A percentile compares a stretch with the other conserved stretches of the same genome.
Conservation (phyloP, 768 basidiomycete genomes). For the Lactarius deliciosus region DNA sequence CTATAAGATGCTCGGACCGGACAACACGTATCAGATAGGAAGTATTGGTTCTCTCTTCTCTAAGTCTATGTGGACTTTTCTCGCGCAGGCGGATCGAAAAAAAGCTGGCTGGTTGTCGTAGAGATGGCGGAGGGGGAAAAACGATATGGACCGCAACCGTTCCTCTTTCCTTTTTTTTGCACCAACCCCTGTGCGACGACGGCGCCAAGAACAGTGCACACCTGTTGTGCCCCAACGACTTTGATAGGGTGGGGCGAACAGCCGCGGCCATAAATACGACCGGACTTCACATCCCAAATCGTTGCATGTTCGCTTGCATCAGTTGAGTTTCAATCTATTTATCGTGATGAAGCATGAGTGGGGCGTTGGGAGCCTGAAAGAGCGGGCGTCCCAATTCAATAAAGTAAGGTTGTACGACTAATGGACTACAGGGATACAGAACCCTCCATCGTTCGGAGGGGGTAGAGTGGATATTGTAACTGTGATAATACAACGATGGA, state of each 20-base stretch:
- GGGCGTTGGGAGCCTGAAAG: not conserved
- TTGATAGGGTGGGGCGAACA: not conserved
- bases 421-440: not conserved
- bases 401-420: not conserved
- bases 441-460: not conserved
- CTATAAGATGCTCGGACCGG: too few species aligned
- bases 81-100: not conserved
- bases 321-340: constrained; percentile 4
- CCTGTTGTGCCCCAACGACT: not conserved
- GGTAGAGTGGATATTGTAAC: not conserved
- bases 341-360: not conserved
- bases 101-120: not conserved
- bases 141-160: not conserved
- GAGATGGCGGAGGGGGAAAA: not conserved
- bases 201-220: not conserved
- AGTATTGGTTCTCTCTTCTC: not conserved
- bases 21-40: not conserved
- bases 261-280: not conserved
- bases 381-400: not conserved
- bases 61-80: not conserved
- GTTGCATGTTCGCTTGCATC: constrained; percentile 3
- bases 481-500: constrained; percentile 5
- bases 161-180: not conserved
- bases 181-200: not conserved
- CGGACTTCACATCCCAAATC: not conserved